These are phyloP conservation scores for Trichoderma pleuroti DNA, from an alignment of 2,329 filamentous ascomycete genomes.

Conservation along the genomic window DNA sequence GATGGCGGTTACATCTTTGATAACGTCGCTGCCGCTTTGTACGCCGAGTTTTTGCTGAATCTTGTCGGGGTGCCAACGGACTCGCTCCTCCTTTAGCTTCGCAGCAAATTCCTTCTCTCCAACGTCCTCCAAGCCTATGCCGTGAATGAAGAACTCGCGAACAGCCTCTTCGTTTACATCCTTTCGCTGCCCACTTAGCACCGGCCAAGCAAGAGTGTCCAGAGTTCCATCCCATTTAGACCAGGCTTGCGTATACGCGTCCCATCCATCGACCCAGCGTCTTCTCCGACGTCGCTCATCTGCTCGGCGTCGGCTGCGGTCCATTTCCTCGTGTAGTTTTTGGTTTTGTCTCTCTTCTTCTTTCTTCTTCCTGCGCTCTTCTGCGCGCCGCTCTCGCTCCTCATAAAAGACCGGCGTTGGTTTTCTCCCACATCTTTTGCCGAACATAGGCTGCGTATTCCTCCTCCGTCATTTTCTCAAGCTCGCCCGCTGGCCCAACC, in stretches of 20 bases:
- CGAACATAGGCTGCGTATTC: slow-evolving; percentile 87
- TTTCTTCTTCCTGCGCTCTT: slow-evolving; percentile 47
- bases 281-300: slow-evolving; percentile 57
- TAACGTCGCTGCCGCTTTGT: slow-evolving; percentile 65
- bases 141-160: slow-evolving; percentile 62
- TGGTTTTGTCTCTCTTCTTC: slow-evolving; percentile 48
- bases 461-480: slow-evolving; percentile 88
- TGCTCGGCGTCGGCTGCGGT: slow-evolving; percentile 64
- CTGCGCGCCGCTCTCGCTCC: slow-evolving; percentile 63
- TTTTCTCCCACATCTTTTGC: slow-evolving; percentile 92
- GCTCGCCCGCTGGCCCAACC: slow-evolving; percentile 47
- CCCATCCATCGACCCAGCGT: slow-evolving; percentile 59
- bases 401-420: slow-evolving; percentile 78
- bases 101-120: slow-evolving; percentile 46
- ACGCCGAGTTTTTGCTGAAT: slow-evolving; percentile 84
- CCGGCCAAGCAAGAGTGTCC: slow-evolving; percentile 66
- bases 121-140: slow-evolving; percentile 41
- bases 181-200: slow-evolving; percentile 52
- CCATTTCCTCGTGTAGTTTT: slow-evolving; percentile 61
- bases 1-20: slow-evolving; percentile 79
- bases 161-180: slow-evolving; percentile 60
- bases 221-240: slow-evolving; percentile 44
- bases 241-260: slow-evolving; percentile 64
- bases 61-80: slow-evolving; percentile 97
- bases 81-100: slow-evolving; percentile 74